phyloP scores from a whole-genome alignment of 148 eudicot genomes.

The Dianthus caryophyllus region DNA sequence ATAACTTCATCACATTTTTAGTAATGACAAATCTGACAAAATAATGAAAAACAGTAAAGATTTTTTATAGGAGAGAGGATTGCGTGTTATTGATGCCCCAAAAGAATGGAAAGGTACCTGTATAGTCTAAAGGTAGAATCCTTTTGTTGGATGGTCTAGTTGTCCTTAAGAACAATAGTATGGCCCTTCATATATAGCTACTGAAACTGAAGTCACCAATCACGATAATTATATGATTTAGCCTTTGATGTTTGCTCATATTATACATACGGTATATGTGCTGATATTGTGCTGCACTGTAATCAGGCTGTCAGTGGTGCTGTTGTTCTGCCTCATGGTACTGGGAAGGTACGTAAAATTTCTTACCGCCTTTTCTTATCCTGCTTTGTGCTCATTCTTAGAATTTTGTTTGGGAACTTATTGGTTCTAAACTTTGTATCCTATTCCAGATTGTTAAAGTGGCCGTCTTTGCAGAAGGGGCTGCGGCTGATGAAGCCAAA shows the following conservation, averaged over 20 bases:
- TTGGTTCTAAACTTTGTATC: background rate
- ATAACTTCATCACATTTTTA: no score
- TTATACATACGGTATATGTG: background rate
- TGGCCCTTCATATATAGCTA: background rate
- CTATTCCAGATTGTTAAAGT: constrained; percentile 54
- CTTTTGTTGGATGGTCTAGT: background rate
- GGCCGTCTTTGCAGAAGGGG: constrained; percentile 96
- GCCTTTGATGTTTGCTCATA: background rate
- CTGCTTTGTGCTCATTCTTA: background rate
- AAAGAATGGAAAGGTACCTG: background rate
- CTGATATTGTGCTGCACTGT: constrained; percentile 24
- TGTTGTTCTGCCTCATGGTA: constrained; percentile 82
- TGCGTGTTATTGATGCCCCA: background rate
- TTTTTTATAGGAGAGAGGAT: background rate
- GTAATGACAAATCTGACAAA: no score
- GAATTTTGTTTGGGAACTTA: background rate
- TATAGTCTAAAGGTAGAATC: background rate
- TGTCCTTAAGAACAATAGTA: background rate
- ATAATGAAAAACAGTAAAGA: no score
- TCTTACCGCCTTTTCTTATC: background rate
- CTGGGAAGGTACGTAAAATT: constrained; percentile 63
- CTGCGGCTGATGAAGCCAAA: constrained; percentile 94
- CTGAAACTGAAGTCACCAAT: background rate
- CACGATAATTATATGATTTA: background rate
- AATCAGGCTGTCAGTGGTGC: constrained; percentile 80